phyloP scores from a whole-genome alignment of 1,139 yeast species.

The Suhomyces taliae region DNA sequence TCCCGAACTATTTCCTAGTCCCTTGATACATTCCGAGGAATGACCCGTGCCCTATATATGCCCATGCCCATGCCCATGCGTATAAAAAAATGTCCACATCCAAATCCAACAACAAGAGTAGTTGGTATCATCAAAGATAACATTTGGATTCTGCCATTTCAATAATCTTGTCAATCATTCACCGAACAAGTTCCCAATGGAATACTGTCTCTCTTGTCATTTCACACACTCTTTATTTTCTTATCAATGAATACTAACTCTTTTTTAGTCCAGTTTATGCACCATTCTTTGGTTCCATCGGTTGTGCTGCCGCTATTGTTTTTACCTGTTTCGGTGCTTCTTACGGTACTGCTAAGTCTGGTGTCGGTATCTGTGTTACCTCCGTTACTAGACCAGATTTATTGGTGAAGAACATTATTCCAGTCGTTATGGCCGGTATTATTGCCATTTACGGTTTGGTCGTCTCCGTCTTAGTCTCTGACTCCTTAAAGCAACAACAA shows the following conservation, averaged over 20 bases:
- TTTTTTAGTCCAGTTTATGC: slow-evolving; percentile 69
- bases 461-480: slow-evolving; percentile 92
- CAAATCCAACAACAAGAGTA: too few relatives aligned
- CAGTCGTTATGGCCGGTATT: slow-evolving; percentile 99
- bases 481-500: slow-evolving; percentile 84
- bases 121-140: too few relatives aligned
- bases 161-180: too few relatives aligned
- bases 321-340: slow-evolving; percentile 99
- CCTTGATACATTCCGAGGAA: too few relatives aligned
- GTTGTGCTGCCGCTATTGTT: slow-evolving; percentile 98
- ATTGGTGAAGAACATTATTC: slow-evolving; percentile 85
- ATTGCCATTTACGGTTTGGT: slow-evolving; percentile 98
- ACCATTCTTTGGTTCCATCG: slow-evolving; percentile 96
- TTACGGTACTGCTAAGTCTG: slow-evolving; percentile 98
- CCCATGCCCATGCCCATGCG: too few relatives aligned
- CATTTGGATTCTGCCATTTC: too few relatives aligned
- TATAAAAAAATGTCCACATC: too few relatives aligned
- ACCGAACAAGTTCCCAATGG: too few relatives aligned
- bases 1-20: too few relatives aligned
- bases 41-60: too few relatives aligned
- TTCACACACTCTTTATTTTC: not conserved
- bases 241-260: slow-evolving; percentile 20
- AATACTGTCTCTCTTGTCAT: too few relatives aligned
- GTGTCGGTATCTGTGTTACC: slow-evolving; percentile 99
- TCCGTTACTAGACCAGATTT: slow-evolving; percentile 96